phyloP scores from a whole-genome alignment of 495 filamentous ascomycete genomes.

The Trichoderma orchidacearum region DNA sequence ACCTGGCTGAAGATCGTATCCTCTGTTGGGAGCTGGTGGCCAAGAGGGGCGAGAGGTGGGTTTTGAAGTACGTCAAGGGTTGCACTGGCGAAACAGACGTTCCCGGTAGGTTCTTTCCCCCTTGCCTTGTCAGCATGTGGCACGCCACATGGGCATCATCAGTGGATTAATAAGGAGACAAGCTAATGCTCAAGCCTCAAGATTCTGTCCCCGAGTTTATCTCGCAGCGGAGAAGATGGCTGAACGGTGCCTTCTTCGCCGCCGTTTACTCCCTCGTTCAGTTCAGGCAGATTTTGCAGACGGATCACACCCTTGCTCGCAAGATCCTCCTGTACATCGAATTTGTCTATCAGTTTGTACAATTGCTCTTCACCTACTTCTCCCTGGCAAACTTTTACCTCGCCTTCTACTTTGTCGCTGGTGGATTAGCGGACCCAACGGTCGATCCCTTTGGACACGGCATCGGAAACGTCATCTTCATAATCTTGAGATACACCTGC shows the following conservation, averaged over 20 bases:
- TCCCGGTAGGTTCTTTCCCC: constrained; percentile 48
- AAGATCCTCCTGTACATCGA: constrained; percentile 92
- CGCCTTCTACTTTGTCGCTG: constrained; percentile 96
- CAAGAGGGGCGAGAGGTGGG: constrained; percentile 89
- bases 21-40: constrained; percentile 98
- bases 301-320: constrained; percentile 77
- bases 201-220: constrained; percentile 85
- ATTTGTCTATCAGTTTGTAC: constrained; percentile 87
- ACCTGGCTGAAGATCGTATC: constrained; percentile 95
- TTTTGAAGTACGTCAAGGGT: constrained; percentile 91
- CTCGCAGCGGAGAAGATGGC: constrained; percentile 87
- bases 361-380: constrained; percentile 91
- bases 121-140: neutral
- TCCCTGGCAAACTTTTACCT: constrained; percentile 98
- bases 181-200: constrained; percentile 9
- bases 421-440: constrained; percentile 67
- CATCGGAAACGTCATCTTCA: constrained; percentile 75
- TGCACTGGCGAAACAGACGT: constrained; percentile 97
- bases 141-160: neutral
- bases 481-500: constrained; percentile 69
- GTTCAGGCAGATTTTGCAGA: constrained; percentile 83
- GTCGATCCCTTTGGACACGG: constrained; percentile 85
- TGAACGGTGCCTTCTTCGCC: constrained; percentile 98
- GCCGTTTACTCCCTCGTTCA: constrained; percentile 96
- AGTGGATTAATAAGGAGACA: neutral